Base-by-base conservation (phyloP, 2,329 filamentous ascomycete genomes). In the Rhinocladiella similis region DNA sequence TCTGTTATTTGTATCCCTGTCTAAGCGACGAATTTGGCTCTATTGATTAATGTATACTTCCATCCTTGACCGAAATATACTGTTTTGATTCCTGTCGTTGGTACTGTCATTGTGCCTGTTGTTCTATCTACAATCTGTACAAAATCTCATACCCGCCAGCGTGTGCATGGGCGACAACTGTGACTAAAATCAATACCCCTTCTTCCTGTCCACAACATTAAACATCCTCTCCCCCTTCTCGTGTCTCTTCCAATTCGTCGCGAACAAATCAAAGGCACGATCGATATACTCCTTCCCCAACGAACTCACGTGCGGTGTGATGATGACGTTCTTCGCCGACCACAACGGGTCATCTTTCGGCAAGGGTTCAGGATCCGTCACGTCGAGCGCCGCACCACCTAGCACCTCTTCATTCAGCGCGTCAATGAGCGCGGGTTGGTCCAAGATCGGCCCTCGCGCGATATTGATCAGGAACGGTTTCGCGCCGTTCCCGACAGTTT, bases 301-400 rank as follows among this genome's bases (percentile, higher is more conserved):
- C 0, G 80, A 80, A 70, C 81, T 86, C 3, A 87, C 73, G 76
- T 89, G 86, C 57, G 85, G 85, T 61, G 84, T 87, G 45, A 93
- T 81, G 50, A 87, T 80, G 14, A 87, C 77, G 69, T 91, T 91
- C 57, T 83, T 82, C 13, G 86, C 76, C 22, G 76, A 80, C 89
- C 89, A 93, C 49, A 93, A 72, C 60, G 83, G 80, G 67, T 89
- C 83, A 3, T 86, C 82, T 2, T 77, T 72, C 0, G 88, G 88
- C 60, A 93, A 69, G 0, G 90, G 90, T 70, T 93, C 90, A 0
- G 89, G 89, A 58, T 92, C 88, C 1, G 89, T 88, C 1, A 93
- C 89, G 68, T 92, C 89, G 39, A 93, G 72, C 1, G 88, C 88
- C 0, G 89, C 90, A 27, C 89, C 89, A 2, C 77, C 71, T 27